phyloP scores from a whole-genome alignment of 2,329 filamentous ascomycete species.

The Sarocladium oryzae region DNA sequence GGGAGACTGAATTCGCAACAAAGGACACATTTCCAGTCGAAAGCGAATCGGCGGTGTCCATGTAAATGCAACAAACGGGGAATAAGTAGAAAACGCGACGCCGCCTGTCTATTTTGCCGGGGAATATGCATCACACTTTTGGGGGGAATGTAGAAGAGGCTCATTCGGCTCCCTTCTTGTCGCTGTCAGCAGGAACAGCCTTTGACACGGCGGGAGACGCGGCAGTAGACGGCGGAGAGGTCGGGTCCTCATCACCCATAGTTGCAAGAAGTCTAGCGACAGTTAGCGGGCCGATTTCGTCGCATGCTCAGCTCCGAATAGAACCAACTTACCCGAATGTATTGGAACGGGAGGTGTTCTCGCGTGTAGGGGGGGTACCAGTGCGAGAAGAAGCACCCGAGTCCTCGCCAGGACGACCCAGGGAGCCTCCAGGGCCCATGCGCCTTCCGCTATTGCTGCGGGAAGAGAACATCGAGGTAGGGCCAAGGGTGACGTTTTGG shows the following conservation, averaged over 20 bases:
- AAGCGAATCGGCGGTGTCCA: constrained; percentile 21
- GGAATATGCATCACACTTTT: constrained; percentile 37
- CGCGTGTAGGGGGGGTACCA: constrained; percentile 67
- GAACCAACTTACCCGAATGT: constrained; percentile 78
- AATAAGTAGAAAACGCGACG: constrained; percentile 13
- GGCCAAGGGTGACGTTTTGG: constrained; percentile 65
- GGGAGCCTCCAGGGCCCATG: constrained; percentile 66
- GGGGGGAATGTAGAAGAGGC: constrained; percentile 23
- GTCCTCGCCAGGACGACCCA: constrained; percentile 72
- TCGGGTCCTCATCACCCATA: constrained; percentile 56
- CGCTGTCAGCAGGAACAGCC: constrained; percentile 50
- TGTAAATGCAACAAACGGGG: constrained; percentile 38
- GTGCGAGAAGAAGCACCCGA: constrained; percentile 84
- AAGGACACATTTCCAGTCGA: neutral
- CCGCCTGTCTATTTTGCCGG: constrained; percentile 42
- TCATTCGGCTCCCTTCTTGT: constrained; percentile 47
- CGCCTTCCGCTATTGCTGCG: constrained; percentile 85
- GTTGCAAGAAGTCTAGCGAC: constrained; percentile 47
- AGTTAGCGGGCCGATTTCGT: constrained; percentile 6
- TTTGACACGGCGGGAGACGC: constrained; percentile 62
- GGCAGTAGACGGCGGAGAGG: constrained; percentile 63
- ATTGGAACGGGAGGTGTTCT: constrained; percentile 65
- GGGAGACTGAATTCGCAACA: constrained; percentile 5
- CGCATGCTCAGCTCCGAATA: neutral
- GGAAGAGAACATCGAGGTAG: constrained; percentile 80